phyloP scores from a whole-genome alignment of 352 stramenopile genomes.

The Thalassiosira livingstoniorum region DNA sequence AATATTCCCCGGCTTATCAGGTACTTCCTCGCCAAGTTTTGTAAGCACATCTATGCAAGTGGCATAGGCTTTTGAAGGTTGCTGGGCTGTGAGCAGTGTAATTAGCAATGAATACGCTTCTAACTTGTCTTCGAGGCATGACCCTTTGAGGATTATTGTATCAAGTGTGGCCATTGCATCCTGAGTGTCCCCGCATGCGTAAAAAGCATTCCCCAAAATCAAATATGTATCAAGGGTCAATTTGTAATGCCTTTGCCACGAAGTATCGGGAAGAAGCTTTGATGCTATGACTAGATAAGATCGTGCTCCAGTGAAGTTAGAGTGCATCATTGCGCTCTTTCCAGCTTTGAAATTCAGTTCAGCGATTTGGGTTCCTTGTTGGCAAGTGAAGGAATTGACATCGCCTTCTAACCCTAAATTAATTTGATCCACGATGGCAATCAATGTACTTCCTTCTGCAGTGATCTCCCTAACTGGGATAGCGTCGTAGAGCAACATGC shows the following conservation, averaged over 20 bases:
- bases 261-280: neutral
- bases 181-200: neutral
- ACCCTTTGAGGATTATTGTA: neutral
- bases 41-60: neutral
- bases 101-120: neutral
- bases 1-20: neutral
- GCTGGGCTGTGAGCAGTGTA: neutral
- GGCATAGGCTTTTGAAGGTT: neutral
- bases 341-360: conserved; percentile 52
- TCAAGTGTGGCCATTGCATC: neutral
- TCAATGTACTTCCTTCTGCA: too few species aligned
- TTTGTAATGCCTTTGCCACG: neutral
- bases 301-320: conserved; percentile 22
- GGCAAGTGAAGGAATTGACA: too few species aligned
- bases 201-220: neutral
- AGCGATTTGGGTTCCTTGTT: too few species aligned
- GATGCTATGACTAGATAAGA: conserved; percentile 31
- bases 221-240: neutral
- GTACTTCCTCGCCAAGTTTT: neutral
- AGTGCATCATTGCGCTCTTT: conserved; percentile 15
- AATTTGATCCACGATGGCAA: too few species aligned
- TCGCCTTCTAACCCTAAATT: too few species aligned
- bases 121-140: neutral
- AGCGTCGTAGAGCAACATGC: too few species aligned
- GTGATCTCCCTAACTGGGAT: too few species aligned